phyloP scores from a whole-genome alignment of 306 rosid genomes.

The Sicyos edulis region DNA sequence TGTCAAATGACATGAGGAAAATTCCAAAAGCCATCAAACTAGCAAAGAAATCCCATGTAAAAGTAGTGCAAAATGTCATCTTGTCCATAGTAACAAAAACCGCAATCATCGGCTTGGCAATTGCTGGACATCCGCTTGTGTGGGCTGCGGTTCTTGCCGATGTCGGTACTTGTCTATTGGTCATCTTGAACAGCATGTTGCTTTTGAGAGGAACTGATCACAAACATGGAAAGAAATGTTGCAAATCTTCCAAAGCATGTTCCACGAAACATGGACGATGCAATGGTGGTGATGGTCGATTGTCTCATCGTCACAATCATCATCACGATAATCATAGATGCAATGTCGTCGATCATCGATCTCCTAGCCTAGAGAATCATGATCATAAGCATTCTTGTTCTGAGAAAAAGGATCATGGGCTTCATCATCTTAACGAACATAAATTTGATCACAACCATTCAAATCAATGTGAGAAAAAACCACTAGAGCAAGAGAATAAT shows the following conservation, averaged over 20 bases:
- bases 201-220: constrained; percentile 37
- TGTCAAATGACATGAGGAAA: constrained; percentile 80
- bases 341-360: not conserved
- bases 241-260: too few species aligned
- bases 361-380: constrained; percentile 22
- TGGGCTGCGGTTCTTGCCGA: constrained; percentile 99
- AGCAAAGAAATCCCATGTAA: constrained; percentile 45
- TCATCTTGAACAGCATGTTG: constrained; percentile 84
- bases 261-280: too few species aligned
- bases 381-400: constrained; percentile 1
- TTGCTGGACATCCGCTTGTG: constrained; percentile 77
- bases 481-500: not conserved
- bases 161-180: constrained; percentile 81
- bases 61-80: constrained; percentile 57
- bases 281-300: too few species aligned
- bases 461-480: not conserved
- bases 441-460: not conserved
- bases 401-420: constrained; percentile 20
- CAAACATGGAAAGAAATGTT: constrained; percentile 17
- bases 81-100: constrained; percentile 58
- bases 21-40: constrained; percentile 71
- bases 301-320: not conserved
- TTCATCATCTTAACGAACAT: not conserved
- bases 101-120: constrained; percentile 53
- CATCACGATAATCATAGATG: not conserved